Conservation (phyloP, 805 yeast genomes). For the Debaryomyces tyrocola region DNA sequence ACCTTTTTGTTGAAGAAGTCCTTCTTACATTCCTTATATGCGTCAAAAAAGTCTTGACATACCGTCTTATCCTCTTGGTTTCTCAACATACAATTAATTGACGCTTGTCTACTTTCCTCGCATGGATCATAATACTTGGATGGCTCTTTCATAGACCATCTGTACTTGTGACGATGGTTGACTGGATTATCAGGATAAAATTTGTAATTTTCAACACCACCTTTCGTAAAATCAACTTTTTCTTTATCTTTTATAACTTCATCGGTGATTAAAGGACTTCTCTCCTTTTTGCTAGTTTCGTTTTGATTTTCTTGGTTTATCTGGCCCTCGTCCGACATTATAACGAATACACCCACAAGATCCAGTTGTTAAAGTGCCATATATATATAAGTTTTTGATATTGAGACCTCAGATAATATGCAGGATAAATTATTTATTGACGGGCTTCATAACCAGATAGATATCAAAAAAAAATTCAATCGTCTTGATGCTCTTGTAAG, state of each 20-base stretch:
- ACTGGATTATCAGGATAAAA: constrained; percentile 90
- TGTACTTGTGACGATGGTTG: constrained; percentile 61
- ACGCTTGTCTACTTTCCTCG: constrained; percentile 83
- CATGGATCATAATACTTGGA: constrained; percentile 93
- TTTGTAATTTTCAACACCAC: constrained; percentile 52
- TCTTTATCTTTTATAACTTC: constrained; percentile 32
- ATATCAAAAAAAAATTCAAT: not conserved
- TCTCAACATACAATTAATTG: constrained; percentile 77
- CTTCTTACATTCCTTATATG: constrained; percentile 88
- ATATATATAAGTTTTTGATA: too few relatives aligned
- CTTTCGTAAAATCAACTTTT: constrained; percentile 57
- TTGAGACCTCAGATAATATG: too few relatives aligned
- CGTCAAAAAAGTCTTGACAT: constrained; percentile 80
- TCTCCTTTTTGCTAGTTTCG: not conserved
- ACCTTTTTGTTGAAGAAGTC: constrained; percentile 41
- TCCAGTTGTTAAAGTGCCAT: too few relatives aligned
- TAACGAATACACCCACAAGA: too few relatives aligned
- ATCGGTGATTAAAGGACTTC: constrained; percentile 15
- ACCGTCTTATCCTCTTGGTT: constrained; percentile 66
- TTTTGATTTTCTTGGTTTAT: not conserved
- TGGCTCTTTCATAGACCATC: constrained; percentile 74
- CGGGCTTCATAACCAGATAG: not conserved
- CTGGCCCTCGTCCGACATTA: too few relatives aligned
- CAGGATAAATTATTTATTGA: not conserved
- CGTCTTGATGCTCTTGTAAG: too few relatives aligned